Base-by-base conservation (phyloP, 2,329 filamentous ascomycete genomes). In the Parascedosporium putredinis region DNA sequence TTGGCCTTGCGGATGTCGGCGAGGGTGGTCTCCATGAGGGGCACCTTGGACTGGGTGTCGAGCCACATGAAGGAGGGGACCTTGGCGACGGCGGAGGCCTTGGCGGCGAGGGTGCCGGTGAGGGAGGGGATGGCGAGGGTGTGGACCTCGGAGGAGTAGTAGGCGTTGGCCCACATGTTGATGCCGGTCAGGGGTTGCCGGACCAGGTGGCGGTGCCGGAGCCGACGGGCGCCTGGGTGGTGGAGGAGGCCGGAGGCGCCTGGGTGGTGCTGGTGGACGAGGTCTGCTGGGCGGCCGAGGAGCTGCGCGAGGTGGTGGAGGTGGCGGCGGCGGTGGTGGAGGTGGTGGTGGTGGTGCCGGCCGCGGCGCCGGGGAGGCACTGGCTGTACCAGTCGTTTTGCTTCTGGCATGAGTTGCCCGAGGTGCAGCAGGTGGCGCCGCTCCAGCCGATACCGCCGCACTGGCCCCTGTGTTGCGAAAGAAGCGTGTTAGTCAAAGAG, bases 71-170 rank as follows among this genome's bases (percentile, higher is more conserved):
- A 77, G 47, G 68, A 72, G 23, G 74, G 72, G 1, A 78, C 72
- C 52, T 74, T 66, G 50, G 72, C 75, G 31, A 75, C 73, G 45
- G 68, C 69, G n/a, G 70, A 68, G 4, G 74, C 73, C 52, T 70
- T 72, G 16, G 76, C 72, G 12, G 71, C 72, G 59, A 75, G 65
- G 20, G 76, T 68, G 4, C 75, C 71, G 7, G 75, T 75, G 52
- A 87, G 64, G 14, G 75, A 77, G 7, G 83, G 82, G n/a, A 86
- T 74, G 7, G 83, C 83, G 16, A 73, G 64, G 31, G 60, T 71
- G 49, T 69, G 67, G 50, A 79, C 67, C 60, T 79, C 74, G 18
- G 72, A 73, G n/a, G 72, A 67, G 57, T 79, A 79, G 65, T 71
- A 77, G 50, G 60, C 62, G 63, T 78, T 78, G 59, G 75, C 71